A percentile compares a stretch with the other conserved stretches of the same genome.
Evolutionary conservation across 208 protist species (phyloP).

Genomic region (Trichomonas gallinae): DNA sequence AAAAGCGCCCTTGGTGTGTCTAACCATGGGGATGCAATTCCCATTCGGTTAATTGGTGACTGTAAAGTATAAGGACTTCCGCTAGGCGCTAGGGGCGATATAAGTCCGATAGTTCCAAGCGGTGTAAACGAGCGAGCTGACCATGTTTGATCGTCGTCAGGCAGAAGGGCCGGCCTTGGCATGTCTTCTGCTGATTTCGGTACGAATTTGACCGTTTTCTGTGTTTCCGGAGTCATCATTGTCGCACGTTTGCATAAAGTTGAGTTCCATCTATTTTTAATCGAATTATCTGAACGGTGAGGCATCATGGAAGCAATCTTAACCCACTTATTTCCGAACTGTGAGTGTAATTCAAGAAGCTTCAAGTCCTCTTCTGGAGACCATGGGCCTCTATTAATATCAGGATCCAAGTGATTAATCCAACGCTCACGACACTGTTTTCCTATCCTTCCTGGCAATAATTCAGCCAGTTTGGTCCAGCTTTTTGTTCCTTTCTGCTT

Average conservation of each 20-base stretch:
- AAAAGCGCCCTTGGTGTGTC: neutral
- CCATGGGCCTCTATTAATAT: conserved; percentile 39
- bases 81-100: neutral
- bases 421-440: conserved; percentile 10
- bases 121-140: neutral
- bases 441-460: neutral
- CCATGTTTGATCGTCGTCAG: neutral
- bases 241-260: conserved; percentile 13
- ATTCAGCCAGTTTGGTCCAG: conserved; percentile 29
- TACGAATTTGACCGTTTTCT: neutral
- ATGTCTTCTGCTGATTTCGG: neutral
- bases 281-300: conserved; percentile 40
- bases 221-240: neutral
- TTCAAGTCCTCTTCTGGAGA: conserved; percentile 37
- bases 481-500: conserved; percentile 30
- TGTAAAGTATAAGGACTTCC: neutral
- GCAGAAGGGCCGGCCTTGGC: neutral
- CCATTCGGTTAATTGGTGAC: neutral
- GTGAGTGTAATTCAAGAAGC: neutral
- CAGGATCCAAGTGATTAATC: neutral
- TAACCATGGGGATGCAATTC: neutral
- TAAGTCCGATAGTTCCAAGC: neutral
- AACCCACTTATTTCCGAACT: conserved; percentile 8
- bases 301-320: neutral
- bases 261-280: conserved; percentile 49